Conservation (phyloP, 176 grass and related monocot genomes). For the Hyparrhenia diplandra region DNA sequence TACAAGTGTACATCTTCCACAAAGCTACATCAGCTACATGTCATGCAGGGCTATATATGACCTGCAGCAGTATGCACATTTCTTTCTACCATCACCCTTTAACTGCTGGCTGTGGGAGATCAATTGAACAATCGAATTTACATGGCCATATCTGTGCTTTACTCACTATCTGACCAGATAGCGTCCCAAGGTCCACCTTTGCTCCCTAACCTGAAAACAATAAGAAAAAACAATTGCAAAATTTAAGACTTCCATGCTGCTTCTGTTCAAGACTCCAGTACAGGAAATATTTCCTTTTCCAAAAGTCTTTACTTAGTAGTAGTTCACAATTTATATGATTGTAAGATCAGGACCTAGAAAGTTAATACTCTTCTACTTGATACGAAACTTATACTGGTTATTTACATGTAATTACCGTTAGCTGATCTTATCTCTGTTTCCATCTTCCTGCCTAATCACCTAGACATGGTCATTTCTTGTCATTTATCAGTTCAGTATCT, state of each 20-base stretch:
- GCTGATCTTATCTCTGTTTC: not conserved
- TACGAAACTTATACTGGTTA: no score
- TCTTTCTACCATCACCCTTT: not conserved
- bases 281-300: not conserved
- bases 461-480: not conserved
- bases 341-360: no score
- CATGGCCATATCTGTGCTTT: not conserved
- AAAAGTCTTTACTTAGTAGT: not conserved
- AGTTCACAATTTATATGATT: not conserved
- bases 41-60: not conserved
- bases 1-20: not conserved
- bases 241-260: not conserved
- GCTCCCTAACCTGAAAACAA: slow-evolving; percentile 53
- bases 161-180: slow-evolving; percentile 45
- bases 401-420: not conserved
- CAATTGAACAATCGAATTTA: not conserved
- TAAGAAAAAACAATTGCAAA: not conserved
- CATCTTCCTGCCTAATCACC: not conserved
- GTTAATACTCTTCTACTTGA: no score
- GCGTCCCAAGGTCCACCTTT: slow-evolving; percentile 54
- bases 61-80: not conserved
- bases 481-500: slow-evolving; percentile 18
- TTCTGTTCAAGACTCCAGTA: no score
- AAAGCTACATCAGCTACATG: no score
- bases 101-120: not conserved